Conservation (phyloP, 164 flowering plant species). For the Litsea cubeba region DNA sequence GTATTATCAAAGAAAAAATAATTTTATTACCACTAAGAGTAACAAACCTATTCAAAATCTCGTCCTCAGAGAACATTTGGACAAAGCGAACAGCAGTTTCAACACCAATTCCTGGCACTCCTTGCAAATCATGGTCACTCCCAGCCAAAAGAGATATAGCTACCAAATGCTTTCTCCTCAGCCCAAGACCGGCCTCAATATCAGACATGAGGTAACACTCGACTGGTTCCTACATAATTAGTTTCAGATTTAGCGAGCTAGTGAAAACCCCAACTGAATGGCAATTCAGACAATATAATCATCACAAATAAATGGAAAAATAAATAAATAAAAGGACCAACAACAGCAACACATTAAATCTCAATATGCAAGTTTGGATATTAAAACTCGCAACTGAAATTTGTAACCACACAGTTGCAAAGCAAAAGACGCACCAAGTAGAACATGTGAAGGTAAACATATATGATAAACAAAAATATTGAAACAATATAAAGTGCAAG, state of each 20-base stretch:
- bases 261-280: constrained; percentile 7
- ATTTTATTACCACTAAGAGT: constrained; percentile 2
- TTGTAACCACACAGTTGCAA: too few species aligned
- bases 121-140: constrained; percentile 72
- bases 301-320: background rate
- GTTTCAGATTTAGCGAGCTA: constrained; percentile 13
- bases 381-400: too few species aligned
- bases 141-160: constrained; percentile 91
- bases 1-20: background rate
- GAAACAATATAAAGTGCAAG: too few species aligned
- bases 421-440: too few species aligned
- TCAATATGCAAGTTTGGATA: background rate
- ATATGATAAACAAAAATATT: too few species aligned
- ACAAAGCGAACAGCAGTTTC: constrained; percentile 82
- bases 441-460: too few species aligned
- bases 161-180: constrained; percentile 76
- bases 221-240: constrained; percentile 71
- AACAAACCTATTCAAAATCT: constrained; percentile 62
- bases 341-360: background rate
- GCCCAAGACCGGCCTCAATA: constrained; percentile 81
- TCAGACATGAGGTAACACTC: constrained; percentile 85
- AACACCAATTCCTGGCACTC: constrained; percentile 81
- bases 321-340: background rate
- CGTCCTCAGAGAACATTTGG: constrained; percentile 54
- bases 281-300: background rate